Conservation (phyloP, 2,329 filamentous ascomycete species). For the Arthrobotrys entomopaga region DNA sequence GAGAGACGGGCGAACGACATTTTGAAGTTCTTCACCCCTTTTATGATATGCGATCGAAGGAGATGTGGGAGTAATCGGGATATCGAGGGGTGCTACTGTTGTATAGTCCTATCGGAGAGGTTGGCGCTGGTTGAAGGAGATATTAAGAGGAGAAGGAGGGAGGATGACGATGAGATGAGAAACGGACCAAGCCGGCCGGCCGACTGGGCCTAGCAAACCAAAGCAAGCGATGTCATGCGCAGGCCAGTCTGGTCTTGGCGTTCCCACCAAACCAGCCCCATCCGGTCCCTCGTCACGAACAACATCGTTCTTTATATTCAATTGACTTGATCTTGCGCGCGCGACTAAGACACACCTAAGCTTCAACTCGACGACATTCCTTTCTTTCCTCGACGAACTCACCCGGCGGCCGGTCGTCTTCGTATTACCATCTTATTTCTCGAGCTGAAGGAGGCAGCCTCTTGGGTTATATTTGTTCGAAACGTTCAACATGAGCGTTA, state of each 20-base stretch:
- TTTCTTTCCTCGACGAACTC: background rate
- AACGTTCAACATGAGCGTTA: constrained; percentile 58
- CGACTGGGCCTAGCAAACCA: background rate
- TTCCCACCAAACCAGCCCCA: background rate
- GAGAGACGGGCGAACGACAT: constrained; percentile 96
- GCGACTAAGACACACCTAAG: too few species aligned
- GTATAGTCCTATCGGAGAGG: background rate
- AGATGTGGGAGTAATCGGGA: background rate
- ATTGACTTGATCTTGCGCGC: too few species aligned
- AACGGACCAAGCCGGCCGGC: too few species aligned
- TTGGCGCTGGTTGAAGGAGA: constrained; percentile 12
- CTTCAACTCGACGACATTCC: too few species aligned
- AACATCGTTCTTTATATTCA: background rate
- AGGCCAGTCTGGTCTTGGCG: constrained; percentile 40
- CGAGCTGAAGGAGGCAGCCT: too few species aligned
- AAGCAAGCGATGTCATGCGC: constrained; percentile 45
- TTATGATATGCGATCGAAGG: constrained; percentile 5
- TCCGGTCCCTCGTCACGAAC: background rate
- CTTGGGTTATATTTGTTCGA: too few species aligned
- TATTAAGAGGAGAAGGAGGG: constrained; percentile 11
- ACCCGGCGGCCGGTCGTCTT: background rate
- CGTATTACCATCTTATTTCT: too few species aligned
- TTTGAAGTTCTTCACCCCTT: constrained; percentile 2
- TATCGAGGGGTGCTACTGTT: background rate
- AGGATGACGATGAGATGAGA: constrained; percentile 18